Evolutionary conservation across 1,139 yeast genomes (phyloP).

Genomic region (Hemisphaericaspora xylanilytica): DNA sequence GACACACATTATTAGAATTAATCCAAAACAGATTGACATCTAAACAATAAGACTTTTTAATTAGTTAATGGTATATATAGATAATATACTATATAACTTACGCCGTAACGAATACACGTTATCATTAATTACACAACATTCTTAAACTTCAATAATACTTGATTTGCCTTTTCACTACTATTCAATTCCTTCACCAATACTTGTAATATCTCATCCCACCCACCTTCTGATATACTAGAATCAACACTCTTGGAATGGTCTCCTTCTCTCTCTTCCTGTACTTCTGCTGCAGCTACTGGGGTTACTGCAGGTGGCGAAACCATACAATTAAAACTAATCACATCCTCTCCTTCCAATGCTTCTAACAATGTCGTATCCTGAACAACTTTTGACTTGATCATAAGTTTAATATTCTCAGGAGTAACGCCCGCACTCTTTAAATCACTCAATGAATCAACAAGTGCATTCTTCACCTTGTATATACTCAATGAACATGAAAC

Average conservation of each 20-base stretch:
- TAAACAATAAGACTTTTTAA: conserved; percentile 5
- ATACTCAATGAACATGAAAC: conserved; percentile 29
- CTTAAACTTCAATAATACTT: conserved; percentile 2
- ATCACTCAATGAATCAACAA: conserved; percentile 27
- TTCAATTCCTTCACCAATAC: conserved; percentile 33
- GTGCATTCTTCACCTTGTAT: conserved; percentile 31
- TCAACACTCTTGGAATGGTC: not conserved
- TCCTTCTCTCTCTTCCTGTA: conserved; percentile 5
- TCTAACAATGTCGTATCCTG: conserved; percentile 34
- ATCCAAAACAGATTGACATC: conserved; percentile 14
- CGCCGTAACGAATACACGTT: no score
- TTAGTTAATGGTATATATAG: no score
- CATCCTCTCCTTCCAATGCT: conserved; percentile 19
- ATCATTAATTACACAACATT: conserved; percentile 1
- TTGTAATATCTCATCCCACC: conserved; percentile 34
- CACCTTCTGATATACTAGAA: conserved; percentile 15
- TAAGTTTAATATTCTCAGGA: conserved; percentile 35
- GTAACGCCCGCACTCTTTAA: conserved; percentile 23
- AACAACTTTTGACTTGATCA: conserved; percentile 46
- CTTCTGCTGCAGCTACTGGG: conserved; percentile 12
- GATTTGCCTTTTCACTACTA: conserved; percentile 21
- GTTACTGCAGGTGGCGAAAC: conserved; percentile 24
- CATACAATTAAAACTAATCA: conserved; percentile 38
- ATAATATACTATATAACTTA: no score
- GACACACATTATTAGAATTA: conserved; percentile 56